phyloP scores from a whole-genome alignment of 1,284 basidiomycete genomes.

The Psilocybe mexicana region DNA sequence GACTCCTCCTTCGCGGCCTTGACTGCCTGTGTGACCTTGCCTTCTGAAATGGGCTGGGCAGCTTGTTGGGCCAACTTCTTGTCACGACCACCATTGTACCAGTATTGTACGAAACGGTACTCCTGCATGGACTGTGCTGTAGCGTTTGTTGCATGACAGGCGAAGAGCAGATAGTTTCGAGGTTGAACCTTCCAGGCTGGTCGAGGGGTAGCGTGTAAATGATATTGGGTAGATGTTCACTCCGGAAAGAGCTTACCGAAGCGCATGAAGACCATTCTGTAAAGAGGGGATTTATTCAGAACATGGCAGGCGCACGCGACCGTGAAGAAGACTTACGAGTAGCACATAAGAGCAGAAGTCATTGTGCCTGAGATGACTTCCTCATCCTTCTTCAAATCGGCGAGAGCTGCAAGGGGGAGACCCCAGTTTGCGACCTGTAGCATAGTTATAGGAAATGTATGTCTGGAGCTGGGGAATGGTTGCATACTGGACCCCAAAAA shows the following conservation, averaged over 20 bases:
- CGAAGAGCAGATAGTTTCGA: constrained; percentile 92
- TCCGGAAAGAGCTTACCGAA: constrained; percentile 59
- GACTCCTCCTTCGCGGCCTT: constrained; percentile 36
- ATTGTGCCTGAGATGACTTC: constrained; percentile 95
- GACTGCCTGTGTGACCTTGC: constrained; percentile 53
- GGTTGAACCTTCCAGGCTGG: constrained; percentile 93
- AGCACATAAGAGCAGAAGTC: constrained; percentile 85
- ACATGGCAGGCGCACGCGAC: constrained; percentile 10
- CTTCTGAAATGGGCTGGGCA: constrained; percentile 34
- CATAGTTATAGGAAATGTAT: constrained; percentile 19
- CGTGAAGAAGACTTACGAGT: constrained; percentile 72
- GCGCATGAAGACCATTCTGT: constrained; percentile 91
- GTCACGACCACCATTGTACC: constrained; percentile 80
- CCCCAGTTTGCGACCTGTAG: constrained; percentile 94
- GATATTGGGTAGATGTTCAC: background rate
- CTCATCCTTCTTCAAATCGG: constrained; percentile 91
- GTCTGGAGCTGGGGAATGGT: constrained; percentile 11
- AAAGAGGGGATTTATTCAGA: constrained; percentile 14
- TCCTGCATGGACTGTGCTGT: constrained; percentile 85
- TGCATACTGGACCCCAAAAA: constrained; percentile 92
- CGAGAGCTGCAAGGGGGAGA: constrained; percentile 86
- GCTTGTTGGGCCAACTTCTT: constrained; percentile 48
- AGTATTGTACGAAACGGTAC: constrained; percentile 86
- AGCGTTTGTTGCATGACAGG: constrained; percentile 89
- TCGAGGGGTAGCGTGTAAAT: background rate